Conservation (phyloP, 352 stramenopile genomes). For the Phytophthora quininea region DNA sequence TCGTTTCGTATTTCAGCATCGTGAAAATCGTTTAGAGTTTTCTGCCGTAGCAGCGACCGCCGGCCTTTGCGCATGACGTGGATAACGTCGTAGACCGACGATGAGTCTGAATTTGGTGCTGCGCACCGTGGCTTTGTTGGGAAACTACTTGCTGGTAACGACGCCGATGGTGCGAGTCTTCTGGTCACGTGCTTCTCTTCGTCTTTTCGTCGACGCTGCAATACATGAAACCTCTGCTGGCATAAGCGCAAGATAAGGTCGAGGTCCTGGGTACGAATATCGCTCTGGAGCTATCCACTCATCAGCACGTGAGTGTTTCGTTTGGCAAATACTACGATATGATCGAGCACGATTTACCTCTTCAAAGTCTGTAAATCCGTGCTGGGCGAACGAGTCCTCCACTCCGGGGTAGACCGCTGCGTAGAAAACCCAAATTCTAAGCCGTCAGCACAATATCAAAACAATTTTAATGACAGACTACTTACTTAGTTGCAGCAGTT, state of each 20-base stretch:
- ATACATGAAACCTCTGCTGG: conserved; percentile 31
- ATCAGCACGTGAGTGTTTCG: too few species aligned
- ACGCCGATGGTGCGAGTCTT: conserved; percentile 17
- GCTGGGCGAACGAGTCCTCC: conserved; percentile 22
- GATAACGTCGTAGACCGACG: conserved; percentile 37
- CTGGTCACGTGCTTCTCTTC: conserved; percentile 16
- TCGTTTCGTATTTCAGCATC: conserved; percentile 3
- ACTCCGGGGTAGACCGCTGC: conserved; percentile 29
- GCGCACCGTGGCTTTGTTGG: neutral
- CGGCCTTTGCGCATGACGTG: conserved; percentile 41
- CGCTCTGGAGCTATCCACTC: conserved; percentile 27
- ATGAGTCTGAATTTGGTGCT: conserved; percentile 2
- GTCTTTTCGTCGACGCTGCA: conserved; percentile 27
- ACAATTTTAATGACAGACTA: neutral
- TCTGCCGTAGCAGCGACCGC: conserved; percentile 24
- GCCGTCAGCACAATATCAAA: neutral
- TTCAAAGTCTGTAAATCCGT: conserved; percentile 27
- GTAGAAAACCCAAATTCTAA: conserved; percentile 6
- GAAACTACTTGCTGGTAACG: conserved; percentile 19
- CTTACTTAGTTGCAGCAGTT: conserved; percentile 36
- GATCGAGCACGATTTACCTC: conserved; percentile 13
- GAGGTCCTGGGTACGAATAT: conserved; percentile 34
- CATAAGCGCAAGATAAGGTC: conserved; percentile 28
- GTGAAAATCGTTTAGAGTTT: conserved; percentile 6
- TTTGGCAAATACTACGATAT: too few species aligned